Conservation (phyloP, 2,329 filamentous ascomycete species). For the Colletotrichum sp. region DNA sequence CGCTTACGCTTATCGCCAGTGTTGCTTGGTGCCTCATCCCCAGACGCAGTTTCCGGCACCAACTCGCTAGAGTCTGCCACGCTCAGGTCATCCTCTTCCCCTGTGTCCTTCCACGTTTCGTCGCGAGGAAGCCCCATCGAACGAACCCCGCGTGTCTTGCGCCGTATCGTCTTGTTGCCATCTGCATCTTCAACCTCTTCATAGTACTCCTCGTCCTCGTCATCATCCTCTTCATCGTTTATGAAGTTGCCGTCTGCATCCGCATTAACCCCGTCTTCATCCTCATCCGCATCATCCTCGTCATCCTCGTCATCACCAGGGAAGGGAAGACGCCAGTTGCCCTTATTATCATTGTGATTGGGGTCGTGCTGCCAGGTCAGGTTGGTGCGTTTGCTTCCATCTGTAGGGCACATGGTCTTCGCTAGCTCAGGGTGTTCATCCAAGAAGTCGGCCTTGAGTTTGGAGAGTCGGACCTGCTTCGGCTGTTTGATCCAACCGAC, state of each 20-base stretch:
- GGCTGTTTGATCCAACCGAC: slow-evolving; percentile 34
- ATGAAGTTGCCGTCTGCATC: slow-evolving; percentile 18
- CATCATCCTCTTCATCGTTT: slow-evolving; percentile 29
- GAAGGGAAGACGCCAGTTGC: slow-evolving; percentile 1
- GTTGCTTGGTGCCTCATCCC: neutral
- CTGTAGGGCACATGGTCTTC: slow-evolving; percentile 32
- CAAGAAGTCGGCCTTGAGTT: slow-evolving; percentile 28
- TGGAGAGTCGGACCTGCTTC: slow-evolving; percentile 18
- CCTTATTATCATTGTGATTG: slow-evolving; percentile 32
- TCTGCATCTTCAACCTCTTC: neutral
- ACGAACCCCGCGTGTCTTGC: neutral
- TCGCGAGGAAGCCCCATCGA: neutral
- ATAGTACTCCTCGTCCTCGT: neutral
- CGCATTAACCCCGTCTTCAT: slow-evolving; percentile 26
- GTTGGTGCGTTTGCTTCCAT: slow-evolving; percentile 17
- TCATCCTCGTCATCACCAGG: neutral
- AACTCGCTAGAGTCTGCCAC: neutral
- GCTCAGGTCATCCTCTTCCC: slow-evolving; percentile 4
- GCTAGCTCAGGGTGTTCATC: slow-evolving; percentile 28
- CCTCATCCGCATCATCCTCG: neutral
- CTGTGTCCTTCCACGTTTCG: slow-evolving; percentile 4
- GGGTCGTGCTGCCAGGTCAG: slow-evolving; percentile 34
- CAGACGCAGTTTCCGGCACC: neutral
- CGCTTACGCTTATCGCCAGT: neutral
- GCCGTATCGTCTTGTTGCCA: neutral